Base-by-base conservation (phyloP, 225 moss, liverwort and hornwort species). In the Antitrichia curtipendula region DNA sequence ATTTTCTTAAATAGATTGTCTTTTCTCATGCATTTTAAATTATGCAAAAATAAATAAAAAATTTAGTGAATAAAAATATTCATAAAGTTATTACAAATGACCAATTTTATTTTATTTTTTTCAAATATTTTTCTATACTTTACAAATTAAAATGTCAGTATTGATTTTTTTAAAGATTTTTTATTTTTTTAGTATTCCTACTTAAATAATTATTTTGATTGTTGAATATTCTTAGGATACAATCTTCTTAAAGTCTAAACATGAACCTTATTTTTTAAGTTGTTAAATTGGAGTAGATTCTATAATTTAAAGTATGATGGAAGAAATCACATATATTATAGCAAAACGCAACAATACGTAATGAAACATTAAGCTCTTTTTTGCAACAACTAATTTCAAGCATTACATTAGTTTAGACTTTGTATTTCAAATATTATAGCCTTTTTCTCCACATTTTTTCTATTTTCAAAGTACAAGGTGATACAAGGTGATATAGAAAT, bases 221-320 rank as follows among this genome's bases (percentile, higher is more conserved):
- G 2, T 7, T 7, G 6, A 15, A 27, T 66, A 12, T n/a, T 66
- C 2, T 24, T 23, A 16, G 16, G 5, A 43, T 9, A 5, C 5
- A 1, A 6, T 32, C 8, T 12, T 20, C 4, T 12, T 4, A 49
- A 7, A 73, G 1, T 47, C 6, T 31, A 18, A 5, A 25, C 2
- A 18, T 19, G 0, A 12, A 47, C 1, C 2, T 10, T 10, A 73
- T 2, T 12, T 3, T 4, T 2, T 1, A 68, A n/a, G n/a, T n/a
- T n/a, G n/a, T n/a, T n/a, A n/a, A n/a, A 38, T 68, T 69, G 4
- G 1, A 49, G 49, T 11, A 19, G 2, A 17, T 10, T 18, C 18
- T 19, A 0, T 6, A 31, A 47, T 7, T 29, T 11, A 18, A 73
- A 31, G 0, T 18, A 12, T 27, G 4, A 1, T 10, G 31, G 4